Evolutionary conservation across 805 yeast species (phyloP), one percentile per base, ranked within the genome.

Genomic region (Sporopachydermia lactativora): DNA sequence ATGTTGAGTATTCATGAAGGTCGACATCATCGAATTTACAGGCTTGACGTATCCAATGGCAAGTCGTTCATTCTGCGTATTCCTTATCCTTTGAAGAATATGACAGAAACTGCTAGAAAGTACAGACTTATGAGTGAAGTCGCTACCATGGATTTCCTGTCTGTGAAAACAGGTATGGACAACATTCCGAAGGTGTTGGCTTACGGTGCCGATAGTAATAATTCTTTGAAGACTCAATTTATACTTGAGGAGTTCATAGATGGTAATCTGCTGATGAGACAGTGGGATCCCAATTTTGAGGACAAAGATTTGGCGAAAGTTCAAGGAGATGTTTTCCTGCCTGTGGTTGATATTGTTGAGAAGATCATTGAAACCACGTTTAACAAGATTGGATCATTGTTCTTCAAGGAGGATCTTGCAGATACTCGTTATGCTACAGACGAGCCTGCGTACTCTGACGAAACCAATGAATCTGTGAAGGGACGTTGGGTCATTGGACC

Each of bases 401-500:
- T 82, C 58, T 89, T 85, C 58, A 62, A 71, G 37, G 72, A 75
- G 40, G 96, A 86, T 54, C 57, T 64, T 34, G 75, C 70, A 44
- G 43, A 49, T 13, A 41, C 49, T 17, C 53, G 51, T 5, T 57
- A 53, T 37, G 53, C 50, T n/a, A 24, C 31, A 8, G 46, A 43
- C 24, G 64, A 58, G 35, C 52, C 64, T 13, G 55, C 73, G 15
- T 83, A 80, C 49, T 76, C 71, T 3, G 82, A 76, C 11, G 95
- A 84, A 58, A 60, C 67, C 14, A 62, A 73, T 39, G 60, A 66
- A 5, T 61, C 58, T 28, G 60, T 82, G 38, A 62, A 64, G 41
- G 68, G 72, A 46, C 73, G 95, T 62, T 88, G 94, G 94, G 70
- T 79, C 54, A 75, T 89, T 49, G 97, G 98, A 4, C 92, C 95